Evolutionary conservation across 768 basidiomycete species (phyloP).

Genomic region (Wakefieldia striispora): DNA sequence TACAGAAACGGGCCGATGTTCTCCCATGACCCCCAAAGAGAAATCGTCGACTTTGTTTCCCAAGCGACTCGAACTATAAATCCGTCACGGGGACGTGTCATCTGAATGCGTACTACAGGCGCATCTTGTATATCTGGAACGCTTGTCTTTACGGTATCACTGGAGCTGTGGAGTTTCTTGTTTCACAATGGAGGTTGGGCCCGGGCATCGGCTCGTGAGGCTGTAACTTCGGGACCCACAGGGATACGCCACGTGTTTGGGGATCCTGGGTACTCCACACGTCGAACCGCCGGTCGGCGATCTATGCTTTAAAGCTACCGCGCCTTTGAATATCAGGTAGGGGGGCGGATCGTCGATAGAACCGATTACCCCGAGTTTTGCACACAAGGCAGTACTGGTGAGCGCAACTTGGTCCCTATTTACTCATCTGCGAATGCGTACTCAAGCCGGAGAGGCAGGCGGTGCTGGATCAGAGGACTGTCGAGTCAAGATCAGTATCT

Average conservation of each 20-base stretch:
- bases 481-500: slow-evolving; percentile 59
- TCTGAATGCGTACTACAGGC: not conserved
- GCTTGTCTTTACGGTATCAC: not conserved
- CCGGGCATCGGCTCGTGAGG: slow-evolving; percentile 4
- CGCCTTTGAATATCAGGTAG: slow-evolving; percentile 50
- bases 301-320: slow-evolving; percentile 45
- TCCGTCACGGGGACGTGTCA: not conserved
- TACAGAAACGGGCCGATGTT: no score
- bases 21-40: no score
- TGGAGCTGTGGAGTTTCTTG: slow-evolving; percentile 25
- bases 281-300: slow-evolving; percentile 43
- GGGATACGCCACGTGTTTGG: slow-evolving; percentile 58
- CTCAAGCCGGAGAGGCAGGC: slow-evolving; percentile 51
- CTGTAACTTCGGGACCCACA: slow-evolving; percentile 23
- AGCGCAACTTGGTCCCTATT: slow-evolving; percentile 1
- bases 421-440: not conserved
- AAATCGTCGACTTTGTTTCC: no score
- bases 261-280: slow-evolving; percentile 51
- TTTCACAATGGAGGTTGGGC: not conserved
- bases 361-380: slow-evolving; percentile 56
- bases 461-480: slow-evolving; percentile 69
- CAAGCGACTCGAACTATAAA: not conserved
- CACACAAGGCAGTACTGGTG: slow-evolving; percentile 55
- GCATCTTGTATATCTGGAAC: not conserved
- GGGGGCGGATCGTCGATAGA: slow-evolving; percentile 47